Conservation (phyloP, 2,329 filamentous ascomycete species). For the Colletotrichum abscissum region DNA sequence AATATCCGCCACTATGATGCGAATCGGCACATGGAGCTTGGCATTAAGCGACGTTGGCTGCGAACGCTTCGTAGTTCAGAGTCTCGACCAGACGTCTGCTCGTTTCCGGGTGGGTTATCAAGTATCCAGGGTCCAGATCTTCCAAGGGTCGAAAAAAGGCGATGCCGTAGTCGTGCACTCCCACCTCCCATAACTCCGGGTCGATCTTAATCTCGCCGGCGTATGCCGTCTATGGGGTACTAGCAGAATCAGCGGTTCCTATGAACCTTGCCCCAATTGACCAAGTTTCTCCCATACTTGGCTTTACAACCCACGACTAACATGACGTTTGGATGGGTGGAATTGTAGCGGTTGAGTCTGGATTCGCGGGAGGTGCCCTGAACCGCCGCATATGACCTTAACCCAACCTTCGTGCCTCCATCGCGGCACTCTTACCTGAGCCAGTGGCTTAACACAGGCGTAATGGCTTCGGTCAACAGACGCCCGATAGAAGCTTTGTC, state of each 20-base stretch:
- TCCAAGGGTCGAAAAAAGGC: not conserved
- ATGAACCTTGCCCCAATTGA: not conserved
- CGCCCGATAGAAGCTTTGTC: not conserved
- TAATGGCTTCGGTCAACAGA: constrained; percentile 20
- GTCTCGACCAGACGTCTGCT: not conserved
- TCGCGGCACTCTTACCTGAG: constrained; percentile 11
- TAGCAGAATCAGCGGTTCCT: not conserved
- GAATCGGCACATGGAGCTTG: constrained; percentile 3
- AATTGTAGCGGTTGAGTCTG: not conserved
- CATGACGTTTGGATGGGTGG: not conserved
- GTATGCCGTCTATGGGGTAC: not conserved
- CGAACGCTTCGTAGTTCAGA: not conserved
- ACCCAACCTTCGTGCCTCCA: not conserved
- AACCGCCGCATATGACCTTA: constrained; percentile 1
- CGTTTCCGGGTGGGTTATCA: not conserved
- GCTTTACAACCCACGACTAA: not conserved
- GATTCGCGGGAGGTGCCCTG: not conserved
- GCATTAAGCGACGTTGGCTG: constrained; percentile 2
- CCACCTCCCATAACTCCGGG: not conserved
- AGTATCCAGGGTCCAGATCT: not conserved
- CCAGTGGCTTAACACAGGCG: constrained; percentile 25
- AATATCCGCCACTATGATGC: constrained; percentile 3
- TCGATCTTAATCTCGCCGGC: constrained; percentile 22
- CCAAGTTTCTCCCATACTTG: not conserved
- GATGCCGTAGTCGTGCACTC: constrained; percentile 1